Evolutionary conservation across 805 yeast genomes (phyloP).

Genomic region (Candida schatavii): DNA sequence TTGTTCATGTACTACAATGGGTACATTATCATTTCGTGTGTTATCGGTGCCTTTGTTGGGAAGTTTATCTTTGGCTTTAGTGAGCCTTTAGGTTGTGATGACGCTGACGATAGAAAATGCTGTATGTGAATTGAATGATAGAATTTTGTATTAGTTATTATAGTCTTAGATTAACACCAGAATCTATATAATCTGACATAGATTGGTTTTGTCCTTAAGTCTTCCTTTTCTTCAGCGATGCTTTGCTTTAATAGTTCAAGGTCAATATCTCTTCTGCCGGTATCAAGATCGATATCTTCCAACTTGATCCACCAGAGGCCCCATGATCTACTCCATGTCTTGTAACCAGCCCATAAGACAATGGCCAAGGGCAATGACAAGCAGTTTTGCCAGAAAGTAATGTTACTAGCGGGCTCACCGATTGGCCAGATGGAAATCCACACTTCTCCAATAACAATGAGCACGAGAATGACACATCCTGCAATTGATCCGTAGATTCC

Average conservation of each 20-base stretch:
- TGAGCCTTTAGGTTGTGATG: slow-evolving; percentile 32
- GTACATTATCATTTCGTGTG: slow-evolving; percentile 59
- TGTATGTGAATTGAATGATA: slow-evolving; percentile 11
- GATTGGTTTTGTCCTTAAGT: slow-evolving; percentile 23
- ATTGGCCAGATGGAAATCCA: slow-evolving; percentile 41
- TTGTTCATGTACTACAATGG: slow-evolving; percentile 76
- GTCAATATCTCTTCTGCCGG: slow-evolving; percentile 41
- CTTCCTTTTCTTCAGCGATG: slow-evolving; percentile 36
- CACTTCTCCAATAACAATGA: slow-evolving; percentile 35
- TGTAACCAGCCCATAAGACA: slow-evolving; percentile 43
- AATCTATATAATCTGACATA: slow-evolving; percentile 26
- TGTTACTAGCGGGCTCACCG: slow-evolving; percentile 25
- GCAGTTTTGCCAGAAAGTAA: slow-evolving; percentile 50
- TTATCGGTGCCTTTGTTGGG: slow-evolving; percentile 61
- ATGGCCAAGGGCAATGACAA: slow-evolving; percentile 47
- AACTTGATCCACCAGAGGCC: slow-evolving; percentile 24
- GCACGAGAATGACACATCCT: slow-evolving; percentile 27
- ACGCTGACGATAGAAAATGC: slow-evolving; percentile 21
- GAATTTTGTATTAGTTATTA: not conserved
- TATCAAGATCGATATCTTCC: slow-evolving; percentile 39
- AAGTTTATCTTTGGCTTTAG: slow-evolving; percentile 48
- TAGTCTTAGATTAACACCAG: slow-evolving; percentile 23
- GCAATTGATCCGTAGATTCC: slow-evolving; percentile 24
- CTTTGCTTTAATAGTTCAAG: slow-evolving; percentile 38
- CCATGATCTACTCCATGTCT: slow-evolving; percentile 27